Conservation (phyloP, 2,329 filamentous ascomycete genomes). For the Byssoonygena ceratinophila region DNA sequence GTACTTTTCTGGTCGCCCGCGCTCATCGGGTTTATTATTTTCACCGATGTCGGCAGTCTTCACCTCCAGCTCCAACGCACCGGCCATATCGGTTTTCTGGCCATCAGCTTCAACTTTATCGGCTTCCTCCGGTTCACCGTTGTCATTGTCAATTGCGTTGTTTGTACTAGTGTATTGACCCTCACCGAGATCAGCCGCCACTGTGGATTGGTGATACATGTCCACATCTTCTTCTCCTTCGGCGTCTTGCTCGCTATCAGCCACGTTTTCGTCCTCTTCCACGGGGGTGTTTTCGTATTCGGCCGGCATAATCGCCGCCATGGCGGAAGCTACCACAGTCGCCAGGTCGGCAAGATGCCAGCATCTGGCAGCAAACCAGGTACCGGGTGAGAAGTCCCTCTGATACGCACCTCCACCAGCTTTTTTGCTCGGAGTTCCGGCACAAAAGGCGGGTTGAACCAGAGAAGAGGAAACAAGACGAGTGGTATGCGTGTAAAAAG, state of each 20-base stretch:
- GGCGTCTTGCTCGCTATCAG: conserved; percentile 36
- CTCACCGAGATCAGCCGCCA: conserved; percentile 22
- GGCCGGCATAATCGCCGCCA: conserved; percentile 35
- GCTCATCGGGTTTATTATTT: conserved; percentile 29
- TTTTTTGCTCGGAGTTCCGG: not conserved
- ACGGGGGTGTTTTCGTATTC: conserved; percentile 28
- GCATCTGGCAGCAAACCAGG: conserved; percentile 13
- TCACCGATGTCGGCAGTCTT: conserved; percentile 13
- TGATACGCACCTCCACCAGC: not conserved
- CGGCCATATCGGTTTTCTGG: conserved; percentile 18
- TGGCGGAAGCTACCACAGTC: conserved; percentile 30
- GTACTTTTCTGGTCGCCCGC: conserved; percentile 34
- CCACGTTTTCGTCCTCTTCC: conserved; percentile 25
- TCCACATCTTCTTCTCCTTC: conserved; percentile 38
- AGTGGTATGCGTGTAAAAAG: not conserved
- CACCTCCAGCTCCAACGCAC: not conserved
- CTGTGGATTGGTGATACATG: conserved; percentile 25
- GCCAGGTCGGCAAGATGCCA: conserved; percentile 27
- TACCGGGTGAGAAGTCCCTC: not conserved
- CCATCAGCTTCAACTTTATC: conserved; percentile 20
- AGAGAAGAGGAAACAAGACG: not conserved
- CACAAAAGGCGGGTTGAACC: not conserved
- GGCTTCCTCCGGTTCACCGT: conserved; percentile 25
- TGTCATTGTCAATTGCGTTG: conserved; percentile 23
- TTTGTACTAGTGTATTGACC: conserved; percentile 13